phyloP scores from a whole-genome alignment of 306 rosid species.

The Trifolium repens region DNA sequence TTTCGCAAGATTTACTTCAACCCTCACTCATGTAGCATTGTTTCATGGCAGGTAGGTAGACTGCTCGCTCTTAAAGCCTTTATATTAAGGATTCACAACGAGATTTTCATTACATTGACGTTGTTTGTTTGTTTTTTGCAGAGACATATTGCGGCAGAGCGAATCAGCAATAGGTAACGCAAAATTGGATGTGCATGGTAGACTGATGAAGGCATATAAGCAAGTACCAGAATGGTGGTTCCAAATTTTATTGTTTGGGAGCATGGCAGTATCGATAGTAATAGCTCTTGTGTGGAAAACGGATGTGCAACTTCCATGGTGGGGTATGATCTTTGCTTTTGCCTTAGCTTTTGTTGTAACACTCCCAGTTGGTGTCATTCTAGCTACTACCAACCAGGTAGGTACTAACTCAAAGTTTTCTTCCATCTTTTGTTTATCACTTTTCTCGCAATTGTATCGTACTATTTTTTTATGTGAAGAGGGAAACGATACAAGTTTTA shows the following conservation, averaged over 20 bases:
- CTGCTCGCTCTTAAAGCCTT: conserved; percentile 13
- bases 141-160: conserved; percentile 85
- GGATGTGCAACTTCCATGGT: conserved; percentile 90
- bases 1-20: conserved; percentile 90
- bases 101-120: not conserved
- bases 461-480: conserved; percentile 26
- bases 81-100: not conserved
- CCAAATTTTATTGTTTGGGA: conserved; percentile 64
- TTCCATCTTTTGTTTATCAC: not conserved
- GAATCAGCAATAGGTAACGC: conserved; percentile 67
- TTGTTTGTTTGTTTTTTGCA: conserved; percentile 36
- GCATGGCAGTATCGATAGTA: conserved; percentile 66
- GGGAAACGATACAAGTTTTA: not conserved
- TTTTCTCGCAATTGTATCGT: not conserved
- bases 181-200: conserved; percentile 80
- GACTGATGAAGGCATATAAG: conserved; percentile 82
- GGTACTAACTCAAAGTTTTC: not conserved
- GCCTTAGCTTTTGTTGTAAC: conserved; percentile 84
- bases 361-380: conserved; percentile 98
- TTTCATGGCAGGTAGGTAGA: conserved; percentile 76
- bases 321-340: conserved; percentile 97
- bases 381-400: conserved; percentile 99
- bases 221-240: conserved; percentile 99
- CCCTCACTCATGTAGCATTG: conserved; percentile 92
- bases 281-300: conserved; percentile 82